Conservation (phyloP, 148 eudicot species). For the Arbutus unedo region DNA sequence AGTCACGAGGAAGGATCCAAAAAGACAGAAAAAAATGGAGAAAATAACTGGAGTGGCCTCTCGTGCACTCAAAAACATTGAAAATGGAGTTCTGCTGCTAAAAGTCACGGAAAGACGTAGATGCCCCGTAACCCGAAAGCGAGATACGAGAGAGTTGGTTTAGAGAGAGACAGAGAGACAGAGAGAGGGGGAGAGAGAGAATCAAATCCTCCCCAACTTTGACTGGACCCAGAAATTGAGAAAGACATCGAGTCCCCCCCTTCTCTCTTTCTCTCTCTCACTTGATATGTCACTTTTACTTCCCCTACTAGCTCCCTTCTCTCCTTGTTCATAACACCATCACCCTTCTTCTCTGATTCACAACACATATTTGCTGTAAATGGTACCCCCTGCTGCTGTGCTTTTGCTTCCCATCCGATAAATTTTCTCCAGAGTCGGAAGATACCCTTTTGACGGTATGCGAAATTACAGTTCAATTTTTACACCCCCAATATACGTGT, state of each 20-base stretch:
- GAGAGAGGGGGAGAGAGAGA: neutral
- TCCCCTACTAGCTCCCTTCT: conserved; percentile 5
- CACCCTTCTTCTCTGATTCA: conserved; percentile 7
- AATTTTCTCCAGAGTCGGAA: neutral
- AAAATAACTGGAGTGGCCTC: neutral
- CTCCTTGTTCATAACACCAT: neutral
- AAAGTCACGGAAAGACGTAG: neutral
- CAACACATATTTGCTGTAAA: neutral
- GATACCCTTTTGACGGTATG: neutral
- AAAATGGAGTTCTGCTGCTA: neutral
- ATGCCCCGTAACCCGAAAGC: neutral
- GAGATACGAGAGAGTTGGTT: neutral
- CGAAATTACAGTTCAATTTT: neutral
- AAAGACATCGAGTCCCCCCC: neutral
- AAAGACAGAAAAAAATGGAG: neutral
- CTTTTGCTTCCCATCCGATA: neutral
- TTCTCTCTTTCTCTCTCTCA: neutral
- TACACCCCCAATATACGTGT: neutral
- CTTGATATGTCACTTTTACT: conserved; percentile 10
- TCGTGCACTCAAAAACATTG: neutral
- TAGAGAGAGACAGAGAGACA: neutral
- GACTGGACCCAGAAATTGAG: conserved; percentile 6
- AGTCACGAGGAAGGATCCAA: too few relatives aligned
- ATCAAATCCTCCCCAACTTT: neutral
- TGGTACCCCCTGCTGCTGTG: neutral